These are phyloP conservation scores for Medicago arabica DNA, from an alignment of 306 rosid genomes.

Conservation along the genomic window DNA sequence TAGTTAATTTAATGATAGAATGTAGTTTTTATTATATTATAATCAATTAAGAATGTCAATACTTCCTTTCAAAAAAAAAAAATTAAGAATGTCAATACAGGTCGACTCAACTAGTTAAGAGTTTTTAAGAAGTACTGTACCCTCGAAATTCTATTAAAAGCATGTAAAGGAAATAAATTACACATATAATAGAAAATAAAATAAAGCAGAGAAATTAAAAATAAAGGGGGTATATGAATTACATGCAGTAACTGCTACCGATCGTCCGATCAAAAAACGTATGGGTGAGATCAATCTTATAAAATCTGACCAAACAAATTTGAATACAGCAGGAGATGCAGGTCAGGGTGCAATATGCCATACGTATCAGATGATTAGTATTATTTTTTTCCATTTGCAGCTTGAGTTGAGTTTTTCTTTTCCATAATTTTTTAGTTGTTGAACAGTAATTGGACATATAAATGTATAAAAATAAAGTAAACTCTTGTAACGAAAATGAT, in stretches of 20 bases:
- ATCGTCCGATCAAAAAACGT: no score
- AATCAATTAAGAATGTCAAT: no score
- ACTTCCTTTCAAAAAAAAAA: no score
- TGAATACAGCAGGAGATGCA: no score
- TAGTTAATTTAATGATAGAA: background rate
- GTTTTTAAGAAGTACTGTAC: background rate
- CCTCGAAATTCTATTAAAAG: background rate
- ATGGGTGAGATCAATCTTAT: no score
- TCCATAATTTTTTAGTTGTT: background rate
- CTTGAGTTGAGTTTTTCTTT: constrained; percentile 16
- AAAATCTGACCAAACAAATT: no score
- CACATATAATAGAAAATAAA: no score
- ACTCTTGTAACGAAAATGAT: background rate
- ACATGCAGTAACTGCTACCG: no score
- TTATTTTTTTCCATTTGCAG: background rate
- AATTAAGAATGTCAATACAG: no score
- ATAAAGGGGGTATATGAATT: background rate
- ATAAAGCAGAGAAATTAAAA: background rate
- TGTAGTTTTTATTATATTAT: background rate
- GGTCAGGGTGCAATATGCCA: background rate
- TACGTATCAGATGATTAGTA: background rate
- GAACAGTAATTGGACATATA: background rate
- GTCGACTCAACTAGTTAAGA: background rate
- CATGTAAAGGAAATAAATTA: no score
- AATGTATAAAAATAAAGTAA: constrained; percentile 5